Conservation (phyloP, 352 stramenopile genomes). For the Plasmopara halstedii region DNA sequence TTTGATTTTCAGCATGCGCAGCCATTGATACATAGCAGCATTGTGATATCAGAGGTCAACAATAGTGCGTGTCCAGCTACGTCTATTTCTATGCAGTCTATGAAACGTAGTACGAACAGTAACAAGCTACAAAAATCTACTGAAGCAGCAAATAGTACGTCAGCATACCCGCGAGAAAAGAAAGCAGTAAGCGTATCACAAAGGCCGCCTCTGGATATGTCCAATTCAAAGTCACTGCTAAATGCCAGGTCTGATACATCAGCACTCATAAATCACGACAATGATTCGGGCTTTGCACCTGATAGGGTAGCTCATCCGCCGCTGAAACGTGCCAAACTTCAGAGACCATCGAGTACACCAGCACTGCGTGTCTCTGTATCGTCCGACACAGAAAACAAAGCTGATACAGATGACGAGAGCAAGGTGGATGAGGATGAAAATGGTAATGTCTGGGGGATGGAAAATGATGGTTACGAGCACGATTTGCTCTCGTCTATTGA, state of each 20-base stretch:
- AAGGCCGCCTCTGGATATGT: conserved; percentile 4
- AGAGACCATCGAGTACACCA: conserved; percentile 3
- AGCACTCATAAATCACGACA: conserved; percentile 42
- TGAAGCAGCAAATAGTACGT: conserved; percentile 6
- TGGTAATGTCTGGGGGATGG: conserved; percentile 63
- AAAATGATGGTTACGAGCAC: conserved; percentile 60
- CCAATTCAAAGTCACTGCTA: conserved; percentile 16
- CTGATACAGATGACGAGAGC: conserved; percentile 26
- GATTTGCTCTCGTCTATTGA: conserved; percentile 71
- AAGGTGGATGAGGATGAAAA: conserved; percentile 44
- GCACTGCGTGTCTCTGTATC: conserved; percentile 9
- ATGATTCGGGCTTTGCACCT: conserved; percentile 23
- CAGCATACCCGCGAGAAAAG: conserved; percentile 12
- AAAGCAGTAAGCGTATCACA: conserved; percentile 3
- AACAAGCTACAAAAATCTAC: conserved; percentile 16
- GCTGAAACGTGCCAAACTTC: conserved; percentile 27
- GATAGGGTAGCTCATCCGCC: conserved; percentile 13
- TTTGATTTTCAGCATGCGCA: conserved; percentile 40
- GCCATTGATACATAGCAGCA: conserved; percentile 16
- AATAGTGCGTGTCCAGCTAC: background rate
- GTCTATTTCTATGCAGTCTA: conserved; percentile 19
- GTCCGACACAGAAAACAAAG: conserved; percentile 11
- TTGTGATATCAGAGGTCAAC: conserved; percentile 1
- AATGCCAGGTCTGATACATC: conserved; percentile 45
- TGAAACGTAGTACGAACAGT: conserved; percentile 22